Evolutionary conservation across 1,284 basidiomycete species (phyloP), one percentile per base, ranked within the genome.

Genomic region (Cutaneotrichosporon dermatis): DNA sequence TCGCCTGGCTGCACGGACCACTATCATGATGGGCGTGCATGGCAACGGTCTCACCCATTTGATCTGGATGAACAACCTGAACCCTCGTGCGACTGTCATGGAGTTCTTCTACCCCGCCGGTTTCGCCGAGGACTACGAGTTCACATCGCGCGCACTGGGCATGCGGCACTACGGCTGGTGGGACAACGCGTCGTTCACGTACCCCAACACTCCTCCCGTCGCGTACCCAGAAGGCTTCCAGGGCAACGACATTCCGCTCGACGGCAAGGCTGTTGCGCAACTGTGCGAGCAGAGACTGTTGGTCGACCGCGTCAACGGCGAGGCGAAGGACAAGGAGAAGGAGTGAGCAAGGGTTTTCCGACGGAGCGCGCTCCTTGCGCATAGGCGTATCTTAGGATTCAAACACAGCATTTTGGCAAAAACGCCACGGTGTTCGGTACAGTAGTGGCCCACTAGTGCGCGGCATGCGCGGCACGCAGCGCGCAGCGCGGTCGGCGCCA

Each of bases 61-160:
- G 11, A 81, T 90, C 51, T 85, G 88, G 81, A 89, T 91, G 88
- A 83, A 85, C 69, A 65, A 66, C 56, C 72, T 73, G 46, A 75
- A 76, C 58, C 72, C 72, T 4, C 65, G 73, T 13, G 69, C 76
- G 12, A 78, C 77, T 1, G 72, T 79, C 44, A 88, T 92, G 68
- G 90, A 92, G 77, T 85, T 92, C 45, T 59, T 59, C 52, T 46
- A 46, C 48, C 51, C 5, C 1, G 80, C 76, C 5, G 90, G 89
- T 0, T 92, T 89, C 74, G 86, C 89, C 40, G 83, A 87, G 67
- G 89, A 91, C 73, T 92, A 91, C 71, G 84, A 89, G 72, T 79
- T 78, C 60, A 78, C 75, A 2, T 77, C 88, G 1, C 79, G 83
- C 41, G 84, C 88, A 0, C 77, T 91, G 33, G 87, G 87, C 9